A percentile compares a stretch with the other conserved stretches of the same genome.
These are phyloP conservation scores for Hypoxylon sp. DNA, from an alignment of 2,329 filamentous ascomycete species.

Conservation along the genomic window DNA sequence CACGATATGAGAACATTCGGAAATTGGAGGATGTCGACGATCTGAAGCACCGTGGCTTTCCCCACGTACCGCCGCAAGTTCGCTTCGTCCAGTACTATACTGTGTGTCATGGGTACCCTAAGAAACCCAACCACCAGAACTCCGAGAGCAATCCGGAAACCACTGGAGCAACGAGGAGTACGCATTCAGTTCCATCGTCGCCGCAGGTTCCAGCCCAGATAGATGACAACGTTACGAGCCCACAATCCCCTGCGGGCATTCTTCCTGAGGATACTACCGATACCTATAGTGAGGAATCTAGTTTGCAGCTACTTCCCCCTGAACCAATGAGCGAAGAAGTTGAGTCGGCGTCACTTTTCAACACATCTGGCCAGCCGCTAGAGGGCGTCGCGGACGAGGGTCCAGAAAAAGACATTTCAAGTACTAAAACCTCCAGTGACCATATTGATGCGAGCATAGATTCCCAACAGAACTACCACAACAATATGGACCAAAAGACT, in stretches of 20 bases:
- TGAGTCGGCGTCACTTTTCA: constrained; percentile 14
- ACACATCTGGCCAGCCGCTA: not conserved
- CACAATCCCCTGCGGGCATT: constrained; percentile 33
- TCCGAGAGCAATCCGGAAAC: constrained; percentile 27
- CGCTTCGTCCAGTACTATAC: constrained; percentile 94
- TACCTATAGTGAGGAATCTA: constrained; percentile 41
- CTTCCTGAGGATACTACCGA: constrained; percentile 22
- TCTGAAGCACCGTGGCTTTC: constrained; percentile 51
- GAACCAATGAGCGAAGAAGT: constrained; percentile 46
- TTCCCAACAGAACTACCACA: constrained; percentile 12
- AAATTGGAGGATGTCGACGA: constrained; percentile 79
- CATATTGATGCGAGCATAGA: constrained; percentile 5
- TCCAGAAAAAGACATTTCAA: not conserved
- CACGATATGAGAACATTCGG: constrained; percentile 76
- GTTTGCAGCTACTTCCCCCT: constrained; percentile 46
- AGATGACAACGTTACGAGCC: constrained; percentile 53
- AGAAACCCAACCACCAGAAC: constrained; percentile 56
- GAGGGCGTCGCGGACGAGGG: not conserved
- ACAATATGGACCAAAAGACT: not conserved
- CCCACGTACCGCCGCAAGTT: constrained; percentile 65
- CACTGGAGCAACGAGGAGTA: constrained; percentile 33
- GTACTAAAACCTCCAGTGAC: not conserved
- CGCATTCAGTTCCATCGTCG: constrained; percentile 47
- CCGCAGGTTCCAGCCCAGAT: constrained; percentile 62
- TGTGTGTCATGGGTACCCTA: constrained; percentile 79